phyloP scores from a whole-genome alignment of 176 grass and related monocot species.

The Oryza coarctata region DNA sequence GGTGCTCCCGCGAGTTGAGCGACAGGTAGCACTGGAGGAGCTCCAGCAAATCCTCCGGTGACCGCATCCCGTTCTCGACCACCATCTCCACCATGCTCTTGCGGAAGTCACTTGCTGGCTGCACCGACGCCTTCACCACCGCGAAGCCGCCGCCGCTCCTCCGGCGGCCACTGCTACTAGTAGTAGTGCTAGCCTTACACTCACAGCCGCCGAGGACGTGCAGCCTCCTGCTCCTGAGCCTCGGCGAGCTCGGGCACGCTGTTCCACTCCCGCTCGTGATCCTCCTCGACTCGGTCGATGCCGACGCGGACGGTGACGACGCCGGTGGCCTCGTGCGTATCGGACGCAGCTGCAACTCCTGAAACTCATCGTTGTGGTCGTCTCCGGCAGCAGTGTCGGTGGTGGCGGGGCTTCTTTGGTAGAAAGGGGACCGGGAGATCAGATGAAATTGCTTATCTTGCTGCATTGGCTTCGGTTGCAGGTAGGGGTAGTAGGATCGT shows the following conservation, averaged over 20 bases:
- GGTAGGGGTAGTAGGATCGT: slow-evolving; percentile 42
- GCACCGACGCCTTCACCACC: slow-evolving; percentile 47
- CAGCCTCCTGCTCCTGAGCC: slow-evolving; percentile 40
- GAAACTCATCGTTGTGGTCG: not conserved
- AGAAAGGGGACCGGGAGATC: slow-evolving; percentile 3
- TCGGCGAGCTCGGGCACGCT: slow-evolving; percentile 41
- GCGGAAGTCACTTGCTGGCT: slow-evolving; percentile 61
- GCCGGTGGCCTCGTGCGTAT: slow-evolving; percentile 38
- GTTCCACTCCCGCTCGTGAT: not conserved
- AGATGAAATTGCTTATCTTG: not conserved
- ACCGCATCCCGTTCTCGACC: slow-evolving; percentile 41
- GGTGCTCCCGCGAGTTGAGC: slow-evolving; percentile 64
- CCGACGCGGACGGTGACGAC: not conserved
- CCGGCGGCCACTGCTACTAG: not conserved
- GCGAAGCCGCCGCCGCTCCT: slow-evolving; percentile 31
- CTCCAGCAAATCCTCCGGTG: slow-evolving; percentile 52
- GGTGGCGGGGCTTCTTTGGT: not conserved
- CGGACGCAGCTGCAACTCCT: slow-evolving; percentile 35
- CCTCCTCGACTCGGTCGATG: not conserved
- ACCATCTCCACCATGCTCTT: slow-evolving; percentile 84
- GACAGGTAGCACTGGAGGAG: slow-evolving; percentile 66
- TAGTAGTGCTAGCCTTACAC: not conserved
- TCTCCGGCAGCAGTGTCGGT: not conserved
- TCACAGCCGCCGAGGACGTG: not conserved
- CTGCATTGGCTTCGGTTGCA: slow-evolving; percentile 13